Evolutionary conservation across 2,329 filamentous ascomycete species (phyloP), one percentile per base, ranked within the genome.

Genomic region (Didymella arachidicola): DNA sequence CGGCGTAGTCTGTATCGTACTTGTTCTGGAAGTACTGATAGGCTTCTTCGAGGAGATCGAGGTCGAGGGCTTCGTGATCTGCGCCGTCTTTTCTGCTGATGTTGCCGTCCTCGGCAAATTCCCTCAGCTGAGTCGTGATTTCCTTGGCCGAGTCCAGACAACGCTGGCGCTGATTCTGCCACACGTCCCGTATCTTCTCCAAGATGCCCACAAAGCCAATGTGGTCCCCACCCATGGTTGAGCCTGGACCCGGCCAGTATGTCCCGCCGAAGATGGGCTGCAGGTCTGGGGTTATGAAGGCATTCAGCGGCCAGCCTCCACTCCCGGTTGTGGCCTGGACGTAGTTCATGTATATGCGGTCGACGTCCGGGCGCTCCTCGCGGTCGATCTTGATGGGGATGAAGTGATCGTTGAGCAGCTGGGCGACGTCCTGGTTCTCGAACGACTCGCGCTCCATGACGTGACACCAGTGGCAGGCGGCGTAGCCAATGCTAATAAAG

Each of bases 261-360:
- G 94, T 97, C 25, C 94, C 94, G 36, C 95, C 95, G 78, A 97
- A 98, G 10, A 99, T 90, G 0, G 95, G 95, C 72, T 97, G 89
- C 26, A 98, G 84, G 66, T 96, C 89, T 0, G 95, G 93, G 0
- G 95, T 99, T 29, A 98, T 84, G 74, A 99, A 98, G n/a, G 97
- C 89, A 72, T 97, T 98, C 60, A 98, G 80, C 1, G 95, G 95
- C 93, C 95, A 98, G 38, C 95, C 95, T 10, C 93, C 94, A 1
- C 87, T 89, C 19, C 91, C 93, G 58, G 90, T 96, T 11, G 95
- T 94, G 1, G 94, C 94, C 75, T 97, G 93, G 39, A 97, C 89
- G 77, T 97, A 99, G 80, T 97, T 97, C 92, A 97, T 97, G 77
- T 98, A 98, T 64, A 98, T 93, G 61, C 91, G 88, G 73, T 99